These are phyloP conservation scores for Acidomyces sp. DNA, from an alignment of 495 filamentous ascomycete species.

Conservation along the genomic window DNA sequence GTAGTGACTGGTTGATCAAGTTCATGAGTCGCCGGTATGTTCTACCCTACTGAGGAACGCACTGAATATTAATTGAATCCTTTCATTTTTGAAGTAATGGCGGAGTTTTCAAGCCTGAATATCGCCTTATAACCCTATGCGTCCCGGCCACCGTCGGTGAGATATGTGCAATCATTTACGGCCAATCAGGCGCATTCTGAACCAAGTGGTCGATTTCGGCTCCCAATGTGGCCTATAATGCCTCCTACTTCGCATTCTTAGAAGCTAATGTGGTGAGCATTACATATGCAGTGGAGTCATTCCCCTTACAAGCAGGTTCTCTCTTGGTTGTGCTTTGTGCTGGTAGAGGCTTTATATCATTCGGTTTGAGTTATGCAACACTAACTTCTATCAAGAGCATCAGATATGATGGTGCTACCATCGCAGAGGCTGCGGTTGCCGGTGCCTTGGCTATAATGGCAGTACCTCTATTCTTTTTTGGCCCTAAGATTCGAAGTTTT, in stretches of 20 bases:
- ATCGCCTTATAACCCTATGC: neutral
- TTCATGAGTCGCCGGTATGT: conserved; percentile 3
- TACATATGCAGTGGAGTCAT: conserved; percentile 2
- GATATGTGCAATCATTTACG: conserved; percentile 3
- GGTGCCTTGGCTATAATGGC: conserved; percentile 1
- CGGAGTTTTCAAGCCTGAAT: conserved; percentile 4
- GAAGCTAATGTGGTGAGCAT: conserved; percentile 1
- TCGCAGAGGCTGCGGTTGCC: neutral
- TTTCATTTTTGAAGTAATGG: too few species aligned
- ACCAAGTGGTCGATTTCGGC: neutral
- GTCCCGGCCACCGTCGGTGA: neutral
- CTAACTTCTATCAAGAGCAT: conserved; percentile 1
- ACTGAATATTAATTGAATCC: too few species aligned
- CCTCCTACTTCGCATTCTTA: conserved; percentile 2
- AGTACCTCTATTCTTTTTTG: conserved; percentile 1
- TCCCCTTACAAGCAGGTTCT: conserved; percentile 1
- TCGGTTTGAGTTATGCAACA: conserved; percentile 2
- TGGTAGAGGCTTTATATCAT: conserved; percentile 6
- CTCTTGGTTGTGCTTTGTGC: conserved; percentile 4
- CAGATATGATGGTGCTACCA: conserved; percentile 1
- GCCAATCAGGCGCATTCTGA: neutral
- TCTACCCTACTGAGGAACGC: too few species aligned
- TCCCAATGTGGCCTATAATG: neutral
- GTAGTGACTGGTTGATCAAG: conserved; percentile 6
- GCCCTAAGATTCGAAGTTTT: neutral